phyloP scores from a whole-genome alignment of 768 basidiomycete genomes.

The Tylopilus sp. region DNA sequence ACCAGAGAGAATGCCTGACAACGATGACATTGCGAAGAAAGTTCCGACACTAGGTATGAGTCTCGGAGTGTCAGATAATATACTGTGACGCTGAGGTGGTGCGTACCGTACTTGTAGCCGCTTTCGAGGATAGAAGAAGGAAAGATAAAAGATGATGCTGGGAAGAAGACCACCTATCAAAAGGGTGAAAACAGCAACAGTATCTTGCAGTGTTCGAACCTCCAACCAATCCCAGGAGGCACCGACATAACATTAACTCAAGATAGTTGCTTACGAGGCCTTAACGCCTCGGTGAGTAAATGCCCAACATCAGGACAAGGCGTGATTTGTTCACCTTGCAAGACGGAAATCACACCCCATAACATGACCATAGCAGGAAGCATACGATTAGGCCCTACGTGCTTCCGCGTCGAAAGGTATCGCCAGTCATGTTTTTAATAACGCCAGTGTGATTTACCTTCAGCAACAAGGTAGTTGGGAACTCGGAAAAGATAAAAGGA shows the following conservation, averaged over 20 bases:
- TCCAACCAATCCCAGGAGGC: slow-evolving; percentile 45
- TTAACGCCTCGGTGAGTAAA: slow-evolving; percentile 12
- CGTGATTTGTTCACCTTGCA: too few relatives aligned
- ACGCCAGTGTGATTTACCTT: slow-evolving; percentile 38
- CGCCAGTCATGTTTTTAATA: background rate
- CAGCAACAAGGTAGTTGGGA: slow-evolving; percentile 57
- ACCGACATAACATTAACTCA: slow-evolving; percentile 41
- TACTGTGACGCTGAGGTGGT: background rate
- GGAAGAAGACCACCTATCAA: slow-evolving; percentile 53
- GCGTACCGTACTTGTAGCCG: slow-evolving; percentile 22
- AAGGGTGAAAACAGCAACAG: slow-evolving; percentile 1
- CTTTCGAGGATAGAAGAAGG: slow-evolving; percentile 41
- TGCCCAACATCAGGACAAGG: background rate
- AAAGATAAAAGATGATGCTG: slow-evolving; percentile 54
- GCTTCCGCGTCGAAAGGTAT: background rate
- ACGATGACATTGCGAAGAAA: slow-evolving; percentile 42
- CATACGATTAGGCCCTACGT: background rate
- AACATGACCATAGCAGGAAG: background rate
- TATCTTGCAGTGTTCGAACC: slow-evolving; percentile 34
- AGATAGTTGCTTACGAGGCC: slow-evolving; percentile 48
- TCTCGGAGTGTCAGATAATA: slow-evolving; percentile 1
- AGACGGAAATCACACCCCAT: too few relatives aligned
- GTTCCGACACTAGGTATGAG: slow-evolving; percentile 35
- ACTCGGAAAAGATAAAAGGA: slow-evolving; percentile 46
- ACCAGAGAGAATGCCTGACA: slow-evolving; percentile 61